Percentiles rank a stretch among this genome's conserved stretches.
These are phyloP conservation scores for Silene uniflora DNA, from an alignment of 148 eudicot genomes.

Conservation along the genomic window DNA sequence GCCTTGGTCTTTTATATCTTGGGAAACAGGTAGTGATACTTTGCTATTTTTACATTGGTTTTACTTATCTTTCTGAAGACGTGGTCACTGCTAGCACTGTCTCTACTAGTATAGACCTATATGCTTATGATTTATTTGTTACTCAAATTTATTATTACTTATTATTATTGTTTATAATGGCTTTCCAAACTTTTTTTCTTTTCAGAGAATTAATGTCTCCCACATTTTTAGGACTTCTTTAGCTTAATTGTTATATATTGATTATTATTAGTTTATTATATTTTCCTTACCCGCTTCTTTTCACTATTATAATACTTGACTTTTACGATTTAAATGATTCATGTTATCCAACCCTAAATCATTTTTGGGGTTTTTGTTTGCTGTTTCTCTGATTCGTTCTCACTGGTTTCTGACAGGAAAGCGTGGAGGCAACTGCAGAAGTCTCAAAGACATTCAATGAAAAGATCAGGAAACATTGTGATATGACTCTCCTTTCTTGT, in stretches of 20 bases:
- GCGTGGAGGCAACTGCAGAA: constrained; percentile 88
- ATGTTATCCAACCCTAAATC: not conserved
- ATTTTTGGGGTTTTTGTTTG: not conserved
- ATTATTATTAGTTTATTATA: no score
- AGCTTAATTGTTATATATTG: no score
- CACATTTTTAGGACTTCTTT: no score
- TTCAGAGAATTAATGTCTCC: no score
- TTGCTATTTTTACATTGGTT: not conserved
- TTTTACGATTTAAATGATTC: no score
- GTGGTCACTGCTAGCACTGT: no score
- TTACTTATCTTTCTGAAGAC: not conserved
- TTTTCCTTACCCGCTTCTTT: not conserved
- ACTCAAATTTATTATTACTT: no score
- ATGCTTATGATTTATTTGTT: no score
- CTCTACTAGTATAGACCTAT: no score
- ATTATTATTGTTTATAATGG: no score
- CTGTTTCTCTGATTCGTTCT: constrained; percentile 6
- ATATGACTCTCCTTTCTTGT: constrained; percentile 90
- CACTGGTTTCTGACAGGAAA: constrained; percentile 47
- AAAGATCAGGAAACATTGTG: constrained; percentile 82
- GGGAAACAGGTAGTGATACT: constrained; percentile 74
- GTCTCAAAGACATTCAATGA: constrained; percentile 88
- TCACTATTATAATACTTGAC: not conserved
- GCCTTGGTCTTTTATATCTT: constrained; percentile 86
- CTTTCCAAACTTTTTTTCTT: not conserved